Percentiles rank a stretch among this genome's conserved stretches.
phyloP scores from a whole-genome alignment of 2,329 filamentous ascomycete species.

The Ophiocordyceps australis region DNA sequence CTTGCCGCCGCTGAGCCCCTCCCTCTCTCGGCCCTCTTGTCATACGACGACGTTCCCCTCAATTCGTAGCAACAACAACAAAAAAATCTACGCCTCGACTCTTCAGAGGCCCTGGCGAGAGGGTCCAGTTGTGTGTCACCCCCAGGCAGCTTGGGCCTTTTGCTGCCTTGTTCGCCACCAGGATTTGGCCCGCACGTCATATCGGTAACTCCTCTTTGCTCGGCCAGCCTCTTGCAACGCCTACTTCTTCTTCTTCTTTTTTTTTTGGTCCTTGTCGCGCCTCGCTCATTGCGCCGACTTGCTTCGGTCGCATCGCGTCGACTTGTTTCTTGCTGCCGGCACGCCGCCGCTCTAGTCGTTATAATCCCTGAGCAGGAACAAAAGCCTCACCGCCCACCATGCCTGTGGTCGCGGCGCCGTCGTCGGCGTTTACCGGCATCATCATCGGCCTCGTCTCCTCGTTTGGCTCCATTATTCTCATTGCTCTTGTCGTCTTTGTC shows the following conservation, averaged over 20 bases:
- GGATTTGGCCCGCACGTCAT: too few species aligned
- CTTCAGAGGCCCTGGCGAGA: too few species aligned
- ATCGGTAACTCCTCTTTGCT: too few species aligned
- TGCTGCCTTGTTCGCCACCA: too few species aligned
- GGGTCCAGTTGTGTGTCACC: too few species aligned
- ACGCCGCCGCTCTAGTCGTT: background rate
- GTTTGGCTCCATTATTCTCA: slow-evolving; percentile 76
- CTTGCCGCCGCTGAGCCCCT: too few species aligned
- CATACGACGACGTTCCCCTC: too few species aligned
- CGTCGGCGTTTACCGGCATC: slow-evolving; percentile 50
- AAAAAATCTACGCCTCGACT: too few species aligned
- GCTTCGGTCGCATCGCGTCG: background rate
- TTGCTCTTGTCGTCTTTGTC: slow-evolving; percentile 77
- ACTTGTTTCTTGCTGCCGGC: background rate
- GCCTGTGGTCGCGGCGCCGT: slow-evolving; percentile 13
- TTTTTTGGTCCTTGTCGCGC: background rate
- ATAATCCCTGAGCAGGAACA: background rate
- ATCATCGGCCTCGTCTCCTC: slow-evolving; percentile 90
- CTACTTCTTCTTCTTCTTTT: background rate
- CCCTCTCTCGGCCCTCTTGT: too few species aligned
- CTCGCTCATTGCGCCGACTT: background rate
- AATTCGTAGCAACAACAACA: too few species aligned
- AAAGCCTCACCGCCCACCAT: slow-evolving; percentile 8
- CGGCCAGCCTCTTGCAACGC: too few species aligned
- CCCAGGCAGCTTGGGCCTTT: too few species aligned